Conservation (phyloP, 257 asterid species). For the Penstemon eatonii region DNA sequence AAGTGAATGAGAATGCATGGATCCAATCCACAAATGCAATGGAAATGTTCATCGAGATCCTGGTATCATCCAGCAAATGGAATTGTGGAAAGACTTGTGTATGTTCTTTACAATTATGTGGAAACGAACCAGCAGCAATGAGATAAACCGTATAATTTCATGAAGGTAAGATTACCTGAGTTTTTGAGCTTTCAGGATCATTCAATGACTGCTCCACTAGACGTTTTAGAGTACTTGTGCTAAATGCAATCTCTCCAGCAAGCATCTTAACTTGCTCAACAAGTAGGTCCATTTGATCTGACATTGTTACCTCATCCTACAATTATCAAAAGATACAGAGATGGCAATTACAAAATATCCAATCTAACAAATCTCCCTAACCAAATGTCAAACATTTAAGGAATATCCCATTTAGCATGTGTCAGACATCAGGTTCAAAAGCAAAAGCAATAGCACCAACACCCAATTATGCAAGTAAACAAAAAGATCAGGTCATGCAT, state of each 20-base stretch:
- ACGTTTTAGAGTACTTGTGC: slow-evolving; percentile 91
- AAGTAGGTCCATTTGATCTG: slow-evolving; percentile 91
- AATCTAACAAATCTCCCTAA: slow-evolving; percentile 17
- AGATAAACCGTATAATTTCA: slow-evolving; percentile 6
- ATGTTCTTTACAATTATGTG: neutral
- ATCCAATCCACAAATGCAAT: neutral
- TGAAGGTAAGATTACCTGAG: slow-evolving; percentile 50
- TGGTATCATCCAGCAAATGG: neutral
- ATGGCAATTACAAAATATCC: slow-evolving; percentile 19
- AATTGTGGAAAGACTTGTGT: no score
- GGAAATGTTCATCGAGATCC: neutral
- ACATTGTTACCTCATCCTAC: slow-evolving; percentile 73
- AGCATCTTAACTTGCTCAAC: slow-evolving; percentile 99
- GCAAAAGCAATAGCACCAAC: neutral
- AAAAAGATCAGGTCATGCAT: slow-evolving; percentile 9
- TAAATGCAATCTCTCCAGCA: slow-evolving; percentile 96
- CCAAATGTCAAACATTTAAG: slow-evolving; percentile 14
- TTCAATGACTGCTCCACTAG: slow-evolving; percentile 70
- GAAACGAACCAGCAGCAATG: slow-evolving; percentile 1
- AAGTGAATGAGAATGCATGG: neutral
- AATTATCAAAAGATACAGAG: slow-evolving; percentile 28
- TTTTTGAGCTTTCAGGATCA: slow-evolving; percentile 78
- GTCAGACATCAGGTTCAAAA: slow-evolving; percentile 13
- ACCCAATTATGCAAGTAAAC: slow-evolving; percentile 4
- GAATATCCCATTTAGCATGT: slow-evolving; percentile 8